These are phyloP conservation scores for Lactuca saligna DNA, from an alignment of 129 eudicot species.

Conservation along the genomic window DNA sequence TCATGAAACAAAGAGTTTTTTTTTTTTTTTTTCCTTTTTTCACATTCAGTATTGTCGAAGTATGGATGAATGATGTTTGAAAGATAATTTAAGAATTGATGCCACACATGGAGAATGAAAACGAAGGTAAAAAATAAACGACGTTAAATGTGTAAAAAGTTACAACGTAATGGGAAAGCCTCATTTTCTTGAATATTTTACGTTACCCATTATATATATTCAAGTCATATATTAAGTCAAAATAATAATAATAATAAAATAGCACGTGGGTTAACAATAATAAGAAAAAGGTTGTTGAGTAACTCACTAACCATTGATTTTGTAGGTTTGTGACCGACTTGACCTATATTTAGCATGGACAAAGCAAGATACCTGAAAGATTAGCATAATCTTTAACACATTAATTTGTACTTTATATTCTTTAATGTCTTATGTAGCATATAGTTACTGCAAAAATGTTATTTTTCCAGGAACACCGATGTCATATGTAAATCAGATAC, in stretches of 20 bases:
- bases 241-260: no score
- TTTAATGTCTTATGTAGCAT: not conserved
- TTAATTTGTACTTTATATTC: not conserved
- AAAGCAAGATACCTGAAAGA: slow-evolving; percentile 49
- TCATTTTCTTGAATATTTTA: not conserved
- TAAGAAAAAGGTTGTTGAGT: not conserved
- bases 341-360: slow-evolving; percentile 57
- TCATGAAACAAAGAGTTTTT: not conserved
- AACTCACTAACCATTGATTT: slow-evolving; percentile 43
- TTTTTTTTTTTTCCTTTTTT: no score
- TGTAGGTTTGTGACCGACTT: slow-evolving; percentile 50
- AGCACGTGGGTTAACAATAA: not conserved
- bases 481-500: no score
- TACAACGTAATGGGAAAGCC: not conserved
- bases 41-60: not conserved
- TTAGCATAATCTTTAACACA: not conserved
- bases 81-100: not conserved
- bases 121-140: not conserved
- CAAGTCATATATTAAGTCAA: not conserved
- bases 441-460: not conserved
- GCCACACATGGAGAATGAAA: not conserved
- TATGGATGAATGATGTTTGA: not conserved
- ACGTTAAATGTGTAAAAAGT: not conserved
- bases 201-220: no score
- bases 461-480: no score